These are phyloP conservation scores for Monosporozyma unispora DNA, from an alignment of 805 yeast genomes.

Conservation along the genomic window DNA sequence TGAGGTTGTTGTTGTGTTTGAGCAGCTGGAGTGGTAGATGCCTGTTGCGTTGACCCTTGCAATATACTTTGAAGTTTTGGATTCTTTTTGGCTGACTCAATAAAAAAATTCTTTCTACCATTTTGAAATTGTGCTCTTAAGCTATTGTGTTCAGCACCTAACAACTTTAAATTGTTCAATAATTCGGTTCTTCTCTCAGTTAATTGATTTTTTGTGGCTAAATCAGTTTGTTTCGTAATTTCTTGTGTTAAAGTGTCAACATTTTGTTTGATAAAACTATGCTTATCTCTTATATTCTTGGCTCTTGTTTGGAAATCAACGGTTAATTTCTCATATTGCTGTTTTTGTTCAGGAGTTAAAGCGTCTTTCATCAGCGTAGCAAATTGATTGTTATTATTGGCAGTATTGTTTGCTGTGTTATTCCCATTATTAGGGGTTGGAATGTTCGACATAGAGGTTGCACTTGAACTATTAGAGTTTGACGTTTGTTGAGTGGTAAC, in stretches of 20 bases:
- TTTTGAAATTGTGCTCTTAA: conserved; percentile 24
- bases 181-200: conserved; percentile 23
- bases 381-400: conserved; percentile 11
- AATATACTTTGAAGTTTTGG: conserved; percentile 25
- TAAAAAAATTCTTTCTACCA: conserved; percentile 26
- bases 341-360: conserved; percentile 26
- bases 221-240: conserved; percentile 19
- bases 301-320: conserved; percentile 24
- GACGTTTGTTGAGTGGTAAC: conserved; percentile 8
- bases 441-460: conserved; percentile 1
- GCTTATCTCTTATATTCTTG: conserved; percentile 25
- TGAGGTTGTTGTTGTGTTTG: conserved; percentile 12
- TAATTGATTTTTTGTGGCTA: conserved; percentile 20
- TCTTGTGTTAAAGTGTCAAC: conserved; percentile 25
- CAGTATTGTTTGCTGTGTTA: conserved; percentile 8
- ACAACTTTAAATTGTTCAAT: conserved; percentile 17
- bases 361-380: conserved; percentile 24
- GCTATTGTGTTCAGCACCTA: conserved; percentile 20
- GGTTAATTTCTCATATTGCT: conserved; percentile 22
- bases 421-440: conserved; percentile 8
- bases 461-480: neutral
- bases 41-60: conserved; percentile 15
- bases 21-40: conserved; percentile 17
- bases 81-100: conserved; percentile 29
- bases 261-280: conserved; percentile 23